Percentiles rank a stretch among this genome's conserved stretches.
phyloP scores from a whole-genome alignment of 2,329 filamentous ascomycete genomes.

The Cordyceps militaris region DNA sequence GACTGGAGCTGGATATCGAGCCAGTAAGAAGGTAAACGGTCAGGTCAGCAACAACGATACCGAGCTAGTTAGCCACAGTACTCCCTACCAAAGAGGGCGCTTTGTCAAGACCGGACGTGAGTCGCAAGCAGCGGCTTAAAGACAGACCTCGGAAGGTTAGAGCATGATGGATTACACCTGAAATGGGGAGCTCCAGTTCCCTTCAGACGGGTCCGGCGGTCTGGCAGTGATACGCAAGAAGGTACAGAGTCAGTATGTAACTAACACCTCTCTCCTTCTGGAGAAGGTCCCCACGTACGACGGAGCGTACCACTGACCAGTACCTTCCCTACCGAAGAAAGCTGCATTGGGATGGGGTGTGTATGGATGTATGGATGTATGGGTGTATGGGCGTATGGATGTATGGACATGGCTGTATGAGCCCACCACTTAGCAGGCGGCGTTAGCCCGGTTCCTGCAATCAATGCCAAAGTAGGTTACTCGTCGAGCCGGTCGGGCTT shows the following conservation, averaged over 20 bases:
- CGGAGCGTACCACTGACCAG: background rate
- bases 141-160: conserved; percentile 12
- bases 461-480: background rate
- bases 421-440: conserved; percentile 1
- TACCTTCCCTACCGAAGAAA: conserved; percentile 8
- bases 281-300: conserved; percentile 7
- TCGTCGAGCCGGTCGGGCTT: background rate
- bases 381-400: conserved; percentile 1
- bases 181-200: conserved; percentile 11
- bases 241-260: too few species aligned
- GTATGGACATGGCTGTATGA: conserved; percentile 1
- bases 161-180: conserved; percentile 10
- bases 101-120: conserved; percentile 3
- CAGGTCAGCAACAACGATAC: conserved; percentile 7
- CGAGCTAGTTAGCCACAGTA: background rate
- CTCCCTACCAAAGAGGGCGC: background rate
- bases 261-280: conserved; percentile 5
- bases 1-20: background rate
- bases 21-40: background rate
- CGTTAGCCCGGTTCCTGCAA: conserved; percentile 8
- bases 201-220: conserved; percentile 7
- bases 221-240: conserved; percentile 7
- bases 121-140: conserved; percentile 3
- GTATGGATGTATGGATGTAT: background rate
- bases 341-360: conserved; percentile 3